phyloP scores from a whole-genome alignment of 345 rosid genomes.

The Populus nigra region DNA sequence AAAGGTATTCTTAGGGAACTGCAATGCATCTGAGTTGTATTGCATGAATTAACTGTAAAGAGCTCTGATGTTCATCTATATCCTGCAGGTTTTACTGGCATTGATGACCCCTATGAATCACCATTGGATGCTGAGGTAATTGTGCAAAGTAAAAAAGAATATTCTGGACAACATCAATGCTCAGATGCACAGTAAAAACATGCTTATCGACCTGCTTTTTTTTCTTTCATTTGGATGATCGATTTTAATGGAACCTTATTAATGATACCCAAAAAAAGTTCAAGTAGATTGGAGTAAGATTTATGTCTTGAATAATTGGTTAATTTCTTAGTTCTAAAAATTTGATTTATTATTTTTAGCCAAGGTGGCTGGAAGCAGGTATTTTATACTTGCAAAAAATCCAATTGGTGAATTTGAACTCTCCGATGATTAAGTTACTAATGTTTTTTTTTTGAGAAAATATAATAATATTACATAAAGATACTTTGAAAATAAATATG shows the following conservation, averaged over 20 bases:
- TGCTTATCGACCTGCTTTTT: background rate
- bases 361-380: fast-evolving
- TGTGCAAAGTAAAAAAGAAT: background rate
- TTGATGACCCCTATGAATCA: constrained; percentile 32
- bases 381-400: too few relatives aligned
- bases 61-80: background rate
- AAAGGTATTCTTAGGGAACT: constrained; percentile 13
- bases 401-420: too few relatives aligned
- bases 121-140: constrained; percentile 25
- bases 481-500: too few relatives aligned
- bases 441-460: too few relatives aligned
- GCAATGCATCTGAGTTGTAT: background rate
- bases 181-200: background rate
- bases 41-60: background rate
- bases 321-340: too few relatives aligned
- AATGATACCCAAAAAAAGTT: too few relatives aligned
- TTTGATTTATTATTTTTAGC: too few relatives aligned
- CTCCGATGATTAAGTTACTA: too few relatives aligned
- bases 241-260: too few relatives aligned
- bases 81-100: constrained; percentile 30
- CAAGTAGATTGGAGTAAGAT: too few relatives aligned
- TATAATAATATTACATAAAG: too few relatives aligned
- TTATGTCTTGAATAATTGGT: too few relatives aligned
- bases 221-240: background rate
- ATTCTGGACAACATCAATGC: background rate